Evolutionary conservation across 345 rosid genomes (phyloP).

Genomic region (Gynandropsis gynandra): DNA sequence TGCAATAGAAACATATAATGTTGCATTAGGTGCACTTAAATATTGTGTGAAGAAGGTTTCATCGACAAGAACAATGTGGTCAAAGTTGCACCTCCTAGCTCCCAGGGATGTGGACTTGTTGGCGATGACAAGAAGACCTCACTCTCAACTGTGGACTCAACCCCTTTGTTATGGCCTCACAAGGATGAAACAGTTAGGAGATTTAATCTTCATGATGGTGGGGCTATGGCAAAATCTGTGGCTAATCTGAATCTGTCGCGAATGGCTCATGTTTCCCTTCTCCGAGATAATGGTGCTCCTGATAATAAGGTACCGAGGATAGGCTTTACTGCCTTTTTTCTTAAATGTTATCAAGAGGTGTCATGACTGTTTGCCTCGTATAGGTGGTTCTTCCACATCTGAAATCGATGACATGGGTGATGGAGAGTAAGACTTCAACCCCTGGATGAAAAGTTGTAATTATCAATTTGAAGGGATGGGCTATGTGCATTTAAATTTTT

Average conservation of each 20-base stretch:
- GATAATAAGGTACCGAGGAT: slow-evolving; percentile 90
- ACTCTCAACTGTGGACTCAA: slow-evolving; percentile 39
- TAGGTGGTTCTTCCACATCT: too few species aligned
- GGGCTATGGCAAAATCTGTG: too few species aligned
- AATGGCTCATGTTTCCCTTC: slow-evolving; percentile 87
- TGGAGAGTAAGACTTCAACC: slow-evolving; percentile 64
- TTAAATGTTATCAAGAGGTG: too few species aligned
- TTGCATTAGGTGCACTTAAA: slow-evolving; percentile 56
- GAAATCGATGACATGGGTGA: too few species aligned
- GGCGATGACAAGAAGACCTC: slow-evolving; percentile 44
- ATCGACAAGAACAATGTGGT: slow-evolving; percentile 56
- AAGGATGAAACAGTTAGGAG: too few species aligned
- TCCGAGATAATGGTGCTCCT: slow-evolving; percentile 61
- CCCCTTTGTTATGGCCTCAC: too few species aligned
- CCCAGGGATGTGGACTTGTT: slow-evolving; percentile 40
- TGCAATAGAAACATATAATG: slow-evolving; percentile 58
- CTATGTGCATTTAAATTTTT: slow-evolving; percentile 13
- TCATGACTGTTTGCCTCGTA: too few species aligned
- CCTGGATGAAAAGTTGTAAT: slow-evolving; percentile 77
- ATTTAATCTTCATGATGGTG: too few species aligned
- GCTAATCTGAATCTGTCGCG: slow-evolving; percentile 78
- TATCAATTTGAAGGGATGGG: slow-evolving; percentile 78
- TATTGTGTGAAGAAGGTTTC: slow-evolving; percentile 69
- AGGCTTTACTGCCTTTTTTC: too few species aligned
- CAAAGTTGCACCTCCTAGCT: slow-evolving; percentile 51